These are phyloP conservation scores for Mycogone perniciosa DNA, from an alignment of 2,329 filamentous ascomycete species.

Conservation along the genomic window DNA sequence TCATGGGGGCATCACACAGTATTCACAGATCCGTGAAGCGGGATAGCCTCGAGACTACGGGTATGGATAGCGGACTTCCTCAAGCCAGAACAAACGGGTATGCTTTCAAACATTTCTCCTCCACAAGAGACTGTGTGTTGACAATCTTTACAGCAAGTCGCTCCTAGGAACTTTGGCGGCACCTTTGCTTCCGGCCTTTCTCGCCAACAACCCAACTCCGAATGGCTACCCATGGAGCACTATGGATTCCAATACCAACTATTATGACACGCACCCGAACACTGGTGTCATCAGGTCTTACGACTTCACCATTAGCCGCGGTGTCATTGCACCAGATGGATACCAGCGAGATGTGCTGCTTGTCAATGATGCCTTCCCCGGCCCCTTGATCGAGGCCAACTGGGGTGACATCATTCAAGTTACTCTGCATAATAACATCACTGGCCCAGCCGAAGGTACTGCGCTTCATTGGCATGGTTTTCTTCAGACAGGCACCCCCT, in stretches of 20 bases:
- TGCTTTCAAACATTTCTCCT: not conserved
- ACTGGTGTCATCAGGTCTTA: constrained; percentile 52
- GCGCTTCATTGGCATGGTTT: constrained; percentile 51
- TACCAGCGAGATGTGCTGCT: constrained; percentile 49
- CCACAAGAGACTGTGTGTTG: not conserved
- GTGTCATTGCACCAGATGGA: constrained; percentile 49
- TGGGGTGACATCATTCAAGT: constrained; percentile 59
- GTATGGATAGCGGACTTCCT: constrained; percentile 17
- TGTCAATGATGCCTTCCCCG: constrained; percentile 60
- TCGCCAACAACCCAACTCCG: constrained; percentile 43
- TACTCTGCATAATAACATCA: constrained; percentile 64
- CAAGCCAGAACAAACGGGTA: constrained; percentile 37
- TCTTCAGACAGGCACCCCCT: constrained; percentile 40
- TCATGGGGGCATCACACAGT: constrained; percentile 10
- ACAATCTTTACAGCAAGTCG: constrained; percentile 27
- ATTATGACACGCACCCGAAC: constrained; percentile 40
- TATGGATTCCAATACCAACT: constrained; percentile 40
- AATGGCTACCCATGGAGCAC: constrained; percentile 48
- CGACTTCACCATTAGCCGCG: constrained; percentile 47
- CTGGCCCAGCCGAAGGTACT: constrained; percentile 38
- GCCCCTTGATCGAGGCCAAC: constrained; percentile 57
- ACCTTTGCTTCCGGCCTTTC: constrained; percentile 35
- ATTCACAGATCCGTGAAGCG: not conserved
- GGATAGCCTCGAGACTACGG: not conserved
- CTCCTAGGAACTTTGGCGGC: constrained; percentile 34